A percentile compares a stretch with the other conserved stretches of the same genome.
Evolutionary conservation across 1,139 yeast species (phyloP).

Genomic region (Groenewaldozyma auringiensis): DNA sequence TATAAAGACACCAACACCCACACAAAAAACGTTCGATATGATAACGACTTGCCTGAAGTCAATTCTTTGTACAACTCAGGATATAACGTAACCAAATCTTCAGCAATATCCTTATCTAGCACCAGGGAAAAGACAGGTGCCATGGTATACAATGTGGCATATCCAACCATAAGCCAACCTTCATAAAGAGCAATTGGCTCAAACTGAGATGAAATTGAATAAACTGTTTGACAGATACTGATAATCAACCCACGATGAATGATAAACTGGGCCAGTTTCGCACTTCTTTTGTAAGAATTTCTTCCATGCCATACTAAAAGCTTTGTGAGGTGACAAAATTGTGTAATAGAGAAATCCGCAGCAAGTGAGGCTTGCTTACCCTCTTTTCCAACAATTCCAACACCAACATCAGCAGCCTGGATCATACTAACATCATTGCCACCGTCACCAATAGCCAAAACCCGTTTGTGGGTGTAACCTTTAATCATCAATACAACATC

Average conservation of each 20-base stretch:
- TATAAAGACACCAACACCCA: constrained; percentile 86
- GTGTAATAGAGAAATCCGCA: constrained; percentile 91
- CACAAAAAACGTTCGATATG: constrained; percentile 79
- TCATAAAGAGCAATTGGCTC: constrained; percentile 92
- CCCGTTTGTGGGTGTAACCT: constrained; percentile 74
- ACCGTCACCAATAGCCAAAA: constrained; percentile 98
- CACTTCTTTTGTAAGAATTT: constrained; percentile 90
- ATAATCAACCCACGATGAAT: constrained; percentile 93
- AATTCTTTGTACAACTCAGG: constrained; percentile 94
- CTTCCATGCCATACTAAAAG: constrained; percentile 96
- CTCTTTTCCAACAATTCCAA: constrained; percentile 97
- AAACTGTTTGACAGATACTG: constrained; percentile 94
- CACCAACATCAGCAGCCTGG: constrained; percentile 97
- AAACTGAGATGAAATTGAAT: constrained; percentile 73
- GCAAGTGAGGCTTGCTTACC: constrained; percentile 97
- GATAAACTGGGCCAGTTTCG: constrained; percentile 89
- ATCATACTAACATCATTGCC: constrained; percentile 99
- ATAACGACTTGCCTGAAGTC: constrained; percentile 77
- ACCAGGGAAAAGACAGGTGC: constrained; percentile 95
- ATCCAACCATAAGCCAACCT: constrained; percentile 98
- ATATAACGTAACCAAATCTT: constrained; percentile 76
- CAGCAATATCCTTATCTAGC: constrained; percentile 85
- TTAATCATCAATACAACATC: constrained; percentile 82
- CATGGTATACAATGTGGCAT: constrained; percentile 96
- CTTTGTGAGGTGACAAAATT: constrained; percentile 82